phyloP scores from a whole-genome alignment of 768 basidiomycete genomes.

The Trametes villosa region DNA sequence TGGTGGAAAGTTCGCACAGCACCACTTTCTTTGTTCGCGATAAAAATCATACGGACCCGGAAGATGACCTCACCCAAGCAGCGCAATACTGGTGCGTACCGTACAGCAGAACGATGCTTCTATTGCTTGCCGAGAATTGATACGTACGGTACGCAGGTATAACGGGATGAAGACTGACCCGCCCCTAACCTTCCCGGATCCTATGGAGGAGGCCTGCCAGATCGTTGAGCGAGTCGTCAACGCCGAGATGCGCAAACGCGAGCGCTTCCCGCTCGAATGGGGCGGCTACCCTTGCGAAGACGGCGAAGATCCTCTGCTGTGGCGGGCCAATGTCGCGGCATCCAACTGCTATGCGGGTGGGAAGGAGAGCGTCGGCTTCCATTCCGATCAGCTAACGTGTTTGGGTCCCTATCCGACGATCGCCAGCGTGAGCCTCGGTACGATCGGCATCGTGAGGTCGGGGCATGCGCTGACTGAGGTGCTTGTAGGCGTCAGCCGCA shows the following conservation, averaged over 20 bases:
- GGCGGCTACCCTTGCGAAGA: slow-evolving; percentile 34
- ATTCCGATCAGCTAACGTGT: slow-evolving; percentile 81
- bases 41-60: slow-evolving; percentile 38
- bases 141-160: slow-evolving; percentile 60
- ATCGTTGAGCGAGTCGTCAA: slow-evolving; percentile 75
- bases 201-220: slow-evolving; percentile 80
- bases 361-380: slow-evolving; percentile 81
- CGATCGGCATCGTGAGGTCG: slow-evolving; percentile 19
- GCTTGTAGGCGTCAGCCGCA: slow-evolving; percentile 61
- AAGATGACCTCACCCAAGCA: slow-evolving; percentile 66
- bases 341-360: slow-evolving; percentile 85
- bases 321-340: slow-evolving; percentile 86
- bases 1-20: slow-evolving; percentile 86
- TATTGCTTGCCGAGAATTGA: no score
- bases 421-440: slow-evolving; percentile 81
- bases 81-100: slow-evolving; percentile 70
- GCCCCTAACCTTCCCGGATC: slow-evolving; percentile 60
- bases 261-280: slow-evolving; percentile 73
- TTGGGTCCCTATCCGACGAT: slow-evolving; percentile 86
- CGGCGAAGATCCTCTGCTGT: slow-evolving; percentile 37
- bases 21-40: slow-evolving; percentile 68
- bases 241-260: slow-evolving; percentile 63
- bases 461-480: neutral
- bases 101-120: no score
- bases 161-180: slow-evolving; percentile 68